Conservation (phyloP, 768 basidiomycete species). For the Boletus subparvulus region DNA sequence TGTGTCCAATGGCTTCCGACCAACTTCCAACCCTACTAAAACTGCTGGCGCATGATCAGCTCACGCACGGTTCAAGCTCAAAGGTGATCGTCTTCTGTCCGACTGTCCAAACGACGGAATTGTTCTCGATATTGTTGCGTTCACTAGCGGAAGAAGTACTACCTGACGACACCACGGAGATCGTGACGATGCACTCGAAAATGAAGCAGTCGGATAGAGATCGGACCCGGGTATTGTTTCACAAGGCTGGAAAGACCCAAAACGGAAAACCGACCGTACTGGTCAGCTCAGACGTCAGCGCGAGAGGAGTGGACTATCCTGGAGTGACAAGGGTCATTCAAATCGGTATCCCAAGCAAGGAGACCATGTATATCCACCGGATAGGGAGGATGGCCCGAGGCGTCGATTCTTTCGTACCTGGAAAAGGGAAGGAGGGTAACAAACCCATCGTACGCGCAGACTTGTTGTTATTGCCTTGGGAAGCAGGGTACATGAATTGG, state of each 20-base stretch:
- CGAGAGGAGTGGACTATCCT: constrained; percentile 87
- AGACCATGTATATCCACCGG: constrained; percentile 82
- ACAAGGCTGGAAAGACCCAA: constrained; percentile 1
- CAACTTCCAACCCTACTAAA: constrained; percentile 79
- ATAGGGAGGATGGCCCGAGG: constrained; percentile 84
- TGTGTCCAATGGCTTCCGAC: constrained; percentile 60
- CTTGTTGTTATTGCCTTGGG: constrained; percentile 77
- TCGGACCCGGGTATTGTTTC: constrained; percentile 27
- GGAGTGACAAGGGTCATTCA: constrained; percentile 89
- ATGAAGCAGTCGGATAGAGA: constrained; percentile 32
- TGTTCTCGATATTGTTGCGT: constrained; percentile 64
- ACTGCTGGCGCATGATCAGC: constrained; percentile 85
- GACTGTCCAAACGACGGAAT: constrained; percentile 82
- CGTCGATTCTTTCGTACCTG: constrained; percentile 43
- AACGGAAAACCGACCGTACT: constrained; percentile 55
- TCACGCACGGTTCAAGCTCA: constrained; percentile 59
- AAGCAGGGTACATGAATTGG: constrained; percentile 63
- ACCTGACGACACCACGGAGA: constrained; percentile 52
- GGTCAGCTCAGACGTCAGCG: constrained; percentile 85
- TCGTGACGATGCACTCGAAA: constrained; percentile 86
- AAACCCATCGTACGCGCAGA: constrained; percentile 54
- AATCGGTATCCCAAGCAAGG: constrained; percentile 69
- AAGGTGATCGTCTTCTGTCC: constrained; percentile 84
- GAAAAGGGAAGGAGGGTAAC: neutral
- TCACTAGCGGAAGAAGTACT: constrained; percentile 44